These are phyloP conservation scores for Zygosaccharomyces kombuchaensis DNA, from an alignment of 805 yeast genomes.

Conservation along the genomic window DNA sequence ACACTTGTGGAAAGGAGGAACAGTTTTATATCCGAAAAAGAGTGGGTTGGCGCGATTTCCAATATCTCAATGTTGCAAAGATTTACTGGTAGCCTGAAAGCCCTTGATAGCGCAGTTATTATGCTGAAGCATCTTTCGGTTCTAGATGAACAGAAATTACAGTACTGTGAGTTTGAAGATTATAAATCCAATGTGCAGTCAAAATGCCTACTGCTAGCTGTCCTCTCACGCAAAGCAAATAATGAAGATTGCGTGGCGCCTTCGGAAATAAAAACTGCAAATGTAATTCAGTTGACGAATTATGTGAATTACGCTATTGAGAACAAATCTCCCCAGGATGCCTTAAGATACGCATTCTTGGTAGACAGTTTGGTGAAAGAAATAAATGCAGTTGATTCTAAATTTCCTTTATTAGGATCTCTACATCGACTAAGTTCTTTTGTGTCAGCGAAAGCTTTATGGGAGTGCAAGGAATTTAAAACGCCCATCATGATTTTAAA, in stretches of 20 bases:
- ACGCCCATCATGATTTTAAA: slow-evolving; percentile 55
- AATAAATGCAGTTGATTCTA: not conserved
- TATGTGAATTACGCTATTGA: slow-evolving; percentile 11
- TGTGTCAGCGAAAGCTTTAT: slow-evolving; percentile 52
- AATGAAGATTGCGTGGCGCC: not conserved
- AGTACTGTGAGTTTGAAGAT: slow-evolving; percentile 10
- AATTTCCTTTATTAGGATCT: not conserved
- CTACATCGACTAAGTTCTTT: slow-evolving; percentile 28
- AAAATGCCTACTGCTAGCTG: slow-evolving; percentile 15
- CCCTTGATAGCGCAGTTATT: not conserved
- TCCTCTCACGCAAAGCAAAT: slow-evolving; percentile 1
- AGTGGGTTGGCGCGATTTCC: slow-evolving; percentile 22
- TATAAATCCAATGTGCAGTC: slow-evolving; percentile 16
- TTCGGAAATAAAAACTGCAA: slow-evolving; percentile 3
- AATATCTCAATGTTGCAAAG: slow-evolving; percentile 16
- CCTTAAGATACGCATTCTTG: slow-evolving; percentile 18
- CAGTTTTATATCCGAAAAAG: slow-evolving; percentile 11
- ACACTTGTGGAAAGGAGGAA: slow-evolving; percentile 6
- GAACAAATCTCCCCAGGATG: slow-evolving; percentile 22
- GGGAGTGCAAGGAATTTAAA: slow-evolving; percentile 56
- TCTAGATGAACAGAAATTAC: slow-evolving; percentile 8
- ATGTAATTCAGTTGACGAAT: slow-evolving; percentile 12
- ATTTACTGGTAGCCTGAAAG: slow-evolving; percentile 1
- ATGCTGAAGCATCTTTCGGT: slow-evolving; percentile 2
- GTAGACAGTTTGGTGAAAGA: slow-evolving; percentile 12